phyloP scores from a whole-genome alignment of 805 yeast species.

The Ogataea minuta region DNA sequence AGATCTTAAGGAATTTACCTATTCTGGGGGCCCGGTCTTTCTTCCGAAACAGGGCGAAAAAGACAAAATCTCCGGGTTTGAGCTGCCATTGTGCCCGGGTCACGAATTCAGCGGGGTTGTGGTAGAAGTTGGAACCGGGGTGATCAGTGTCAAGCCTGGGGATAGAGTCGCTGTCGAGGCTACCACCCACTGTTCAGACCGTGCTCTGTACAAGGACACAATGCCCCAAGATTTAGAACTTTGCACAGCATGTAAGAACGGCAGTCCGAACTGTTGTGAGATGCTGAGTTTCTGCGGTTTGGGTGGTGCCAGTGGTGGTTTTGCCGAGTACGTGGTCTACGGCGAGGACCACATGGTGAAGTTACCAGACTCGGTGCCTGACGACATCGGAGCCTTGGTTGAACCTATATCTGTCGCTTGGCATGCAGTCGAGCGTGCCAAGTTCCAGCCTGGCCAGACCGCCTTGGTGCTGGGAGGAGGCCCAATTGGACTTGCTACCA shows the following conservation, averaged over 20 bases:
- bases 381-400: slow-evolving; percentile 47
- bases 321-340: slow-evolving; percentile 45
- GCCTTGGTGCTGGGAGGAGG: slow-evolving; percentile 61
- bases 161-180: slow-evolving; percentile 48
- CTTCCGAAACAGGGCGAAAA: slow-evolving; percentile 40
- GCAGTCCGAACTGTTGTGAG: slow-evolving; percentile 52
- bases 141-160: slow-evolving; percentile 41
- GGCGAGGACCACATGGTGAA: slow-evolving; percentile 39
- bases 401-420: slow-evolving; percentile 59
- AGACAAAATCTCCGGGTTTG: slow-evolving; percentile 36
- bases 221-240: slow-evolving; percentile 13
- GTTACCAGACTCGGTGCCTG: slow-evolving; percentile 29
- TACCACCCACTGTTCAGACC: slow-evolving; percentile 49
- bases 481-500: slow-evolving; percentile 58
- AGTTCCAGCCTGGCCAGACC: slow-evolving; percentile 41
- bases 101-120: slow-evolving; percentile 48
- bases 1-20: slow-evolving; percentile 44
- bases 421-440: slow-evolving; percentile 53
- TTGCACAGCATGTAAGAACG: slow-evolving; percentile 51
- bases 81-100: slow-evolving; percentile 44
- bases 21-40: slow-evolving; percentile 47
- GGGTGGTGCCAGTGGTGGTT: slow-evolving; percentile 53
- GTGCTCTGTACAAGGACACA: slow-evolving; percentile 23
- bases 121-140: slow-evolving; percentile 45
- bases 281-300: slow-evolving; percentile 42